Percentiles rank a stretch among this genome's conserved stretches.
Evolutionary conservation across 306 rosid genomes (phyloP).

Genomic region (Gynostemma pentaphyllum): DNA sequence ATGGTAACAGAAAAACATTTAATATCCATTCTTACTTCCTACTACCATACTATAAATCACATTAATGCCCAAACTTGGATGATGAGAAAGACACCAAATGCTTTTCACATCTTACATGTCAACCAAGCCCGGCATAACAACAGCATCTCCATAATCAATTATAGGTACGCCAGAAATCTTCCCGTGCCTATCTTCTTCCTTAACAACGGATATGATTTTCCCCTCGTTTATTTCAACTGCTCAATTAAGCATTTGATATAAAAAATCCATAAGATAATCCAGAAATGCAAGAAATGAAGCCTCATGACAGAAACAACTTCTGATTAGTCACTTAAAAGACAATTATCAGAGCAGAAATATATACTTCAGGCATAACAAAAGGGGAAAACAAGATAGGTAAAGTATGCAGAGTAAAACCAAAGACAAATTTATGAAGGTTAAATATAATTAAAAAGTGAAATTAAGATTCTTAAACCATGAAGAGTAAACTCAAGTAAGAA

Average conservation of each 20-base stretch:
- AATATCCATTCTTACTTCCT: background rate
- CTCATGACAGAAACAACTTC: background rate
- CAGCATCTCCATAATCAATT: slow-evolving; percentile 71
- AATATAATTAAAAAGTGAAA: background rate
- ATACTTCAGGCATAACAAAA: no score
- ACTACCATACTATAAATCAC: background rate
- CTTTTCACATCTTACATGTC: slow-evolving; percentile 54
- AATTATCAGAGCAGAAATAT: background rate
- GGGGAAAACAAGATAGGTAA: background rate
- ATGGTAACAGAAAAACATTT: background rate
- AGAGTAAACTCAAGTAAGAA: background rate
- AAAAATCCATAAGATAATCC: background rate
- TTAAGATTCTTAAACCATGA: background rate
- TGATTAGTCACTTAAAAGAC: background rate
- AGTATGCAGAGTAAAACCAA: background rate
- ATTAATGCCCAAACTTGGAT: background rate
- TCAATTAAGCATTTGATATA: slow-evolving; percentile 11
- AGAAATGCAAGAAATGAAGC: background rate
- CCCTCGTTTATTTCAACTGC: slow-evolving; percentile 83
- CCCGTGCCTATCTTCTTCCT: slow-evolving; percentile 36
- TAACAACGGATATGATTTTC: slow-evolving; percentile 45
- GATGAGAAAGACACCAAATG: background rate
- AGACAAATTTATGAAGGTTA: background rate
- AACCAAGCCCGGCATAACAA: slow-evolving; percentile 88
- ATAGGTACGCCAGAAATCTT: slow-evolving; percentile 27